Evolutionary conservation across 2,329 filamentous ascomycete genomes (phyloP), one percentile per base, ranked within the genome.

Genomic region (Penicillium sp.): DNA sequence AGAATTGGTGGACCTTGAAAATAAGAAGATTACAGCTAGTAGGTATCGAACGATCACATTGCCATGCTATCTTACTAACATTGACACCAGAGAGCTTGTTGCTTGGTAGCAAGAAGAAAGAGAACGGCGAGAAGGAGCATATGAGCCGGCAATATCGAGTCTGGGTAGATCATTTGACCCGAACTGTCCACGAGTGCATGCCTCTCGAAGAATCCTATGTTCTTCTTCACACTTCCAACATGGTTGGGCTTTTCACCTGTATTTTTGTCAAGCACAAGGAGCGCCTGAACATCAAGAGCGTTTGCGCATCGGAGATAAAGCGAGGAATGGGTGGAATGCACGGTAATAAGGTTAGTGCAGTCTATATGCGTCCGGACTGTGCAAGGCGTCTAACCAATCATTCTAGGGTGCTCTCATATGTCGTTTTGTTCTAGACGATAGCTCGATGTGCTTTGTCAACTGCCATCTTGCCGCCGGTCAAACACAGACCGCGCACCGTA

Each of bases 101-200:
- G 71, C 95, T 87, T 68, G 84, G 84, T 58, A 82, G 80, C 65
- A 91, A 90, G 65, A 95, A 95, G 74, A 96, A 96, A 71, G 90
- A 91, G 68, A 87, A 90, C 51, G 77, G 79, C 29, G 86, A 88
- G 11, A 86, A 89, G 1, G 92, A 97, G 73, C 86, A 93, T 65
- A 98, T 98, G 91, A 96, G 91, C 74, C 93, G 96, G 65, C 93
- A 97, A 70, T 99, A 99, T 74, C 90, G 95, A 61, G 91, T 96
- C 59, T 99, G 95, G 95, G 86, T 91, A 69, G 92, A 98, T 71
- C 93, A 96, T 71, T 80, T 99, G 29, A 87, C 90, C 42, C 86
- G 90, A 57, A 87, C 87, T 52, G 81, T 99, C 39, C 91, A 96
- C 69, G 91, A 96, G 64, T 87, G 88, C 67, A 90, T 95, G 84